These are phyloP conservation scores for Colletotrichum scovillei DNA, from an alignment of 2,329 filamentous ascomycete species.

Conservation along the genomic window DNA sequence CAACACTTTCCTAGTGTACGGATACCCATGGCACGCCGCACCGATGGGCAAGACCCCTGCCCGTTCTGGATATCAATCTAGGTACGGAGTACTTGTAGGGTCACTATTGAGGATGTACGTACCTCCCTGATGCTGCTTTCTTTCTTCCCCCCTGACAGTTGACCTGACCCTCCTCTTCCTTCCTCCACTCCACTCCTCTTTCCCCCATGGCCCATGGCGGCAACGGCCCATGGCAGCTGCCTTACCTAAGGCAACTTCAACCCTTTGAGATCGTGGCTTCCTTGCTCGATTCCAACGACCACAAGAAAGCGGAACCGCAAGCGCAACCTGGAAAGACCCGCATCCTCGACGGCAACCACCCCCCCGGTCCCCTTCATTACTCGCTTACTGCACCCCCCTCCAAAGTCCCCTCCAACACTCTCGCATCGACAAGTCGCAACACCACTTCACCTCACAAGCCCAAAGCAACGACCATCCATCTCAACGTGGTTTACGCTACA, in stretches of 20 bases:
- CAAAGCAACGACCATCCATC: not conserved
- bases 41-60: not conserved
- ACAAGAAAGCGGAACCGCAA: not conserved
- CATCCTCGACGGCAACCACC: not conserved
- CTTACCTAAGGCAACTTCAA: not conserved
- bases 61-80: not conserved
- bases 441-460: not conserved
- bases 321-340: not conserved
- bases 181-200: too few relatives aligned
- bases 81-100: not conserved
- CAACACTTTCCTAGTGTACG: too few relatives aligned
- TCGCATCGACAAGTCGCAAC: not conserved
- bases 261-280: not conserved
- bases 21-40: not conserved
- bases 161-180: too few relatives aligned
- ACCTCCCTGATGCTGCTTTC: not conserved
- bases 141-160: too few relatives aligned
- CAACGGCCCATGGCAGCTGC: not conserved
- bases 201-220: too few relatives aligned
- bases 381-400: not conserved
- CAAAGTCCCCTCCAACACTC: not conserved
- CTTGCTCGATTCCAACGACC: not conserved
- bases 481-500: not conserved
- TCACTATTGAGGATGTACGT: not conserved
- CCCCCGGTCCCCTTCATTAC: not conserved